Evolutionary conservation across 2,329 filamentous ascomycete genomes (phyloP).

Genomic region (Ascochyta clinopodiicola): DNA sequence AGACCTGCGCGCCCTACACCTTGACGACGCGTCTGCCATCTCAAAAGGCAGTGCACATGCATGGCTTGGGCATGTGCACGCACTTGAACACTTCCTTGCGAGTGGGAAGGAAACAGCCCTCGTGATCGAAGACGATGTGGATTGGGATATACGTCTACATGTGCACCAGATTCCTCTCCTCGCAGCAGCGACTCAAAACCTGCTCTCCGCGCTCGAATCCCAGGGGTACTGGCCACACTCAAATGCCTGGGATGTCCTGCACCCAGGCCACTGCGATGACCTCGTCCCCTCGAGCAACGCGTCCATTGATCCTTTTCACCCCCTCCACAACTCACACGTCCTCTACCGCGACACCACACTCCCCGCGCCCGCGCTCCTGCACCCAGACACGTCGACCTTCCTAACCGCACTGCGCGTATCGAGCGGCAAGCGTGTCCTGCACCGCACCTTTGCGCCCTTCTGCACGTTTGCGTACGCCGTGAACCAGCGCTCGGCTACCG

Average conservation of each 20-base stretch:
- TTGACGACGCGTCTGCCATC: neutral
- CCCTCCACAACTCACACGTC: neutral
- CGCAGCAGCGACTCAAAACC: neutral
- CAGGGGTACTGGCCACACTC: neutral
- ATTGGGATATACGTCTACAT: constrained; percentile 31
- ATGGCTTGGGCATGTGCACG: neutral
- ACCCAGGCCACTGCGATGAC: constrained; percentile 52
- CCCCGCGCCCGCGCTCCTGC: neutral
- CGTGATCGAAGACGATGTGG: constrained; percentile 39
- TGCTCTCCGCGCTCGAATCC: neutral
- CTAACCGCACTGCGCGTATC: constrained; percentile 2
- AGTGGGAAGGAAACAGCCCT: constrained; percentile 33
- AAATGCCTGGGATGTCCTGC: constrained; percentile 46
- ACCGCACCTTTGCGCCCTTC: constrained; percentile 45
- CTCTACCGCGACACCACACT: neutral
- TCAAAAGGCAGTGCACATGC: neutral
- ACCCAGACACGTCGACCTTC: neutral
- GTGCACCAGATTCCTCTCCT: constrained; percentile 29
- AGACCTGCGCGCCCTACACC: constrained; percentile 37
- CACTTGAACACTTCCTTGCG: constrained; percentile 12
- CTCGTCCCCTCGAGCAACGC: constrained; percentile 30
- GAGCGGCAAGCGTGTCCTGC: constrained; percentile 37
- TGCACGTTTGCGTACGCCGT: constrained; percentile 53
- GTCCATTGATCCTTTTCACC: neutral
- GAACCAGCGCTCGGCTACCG: constrained; percentile 39